Percentiles rank a stretch among this genome's conserved stretches.
phyloP scores from a whole-genome alignment of 441 rosid genomes.

The Gossypium gossypioides region DNA sequence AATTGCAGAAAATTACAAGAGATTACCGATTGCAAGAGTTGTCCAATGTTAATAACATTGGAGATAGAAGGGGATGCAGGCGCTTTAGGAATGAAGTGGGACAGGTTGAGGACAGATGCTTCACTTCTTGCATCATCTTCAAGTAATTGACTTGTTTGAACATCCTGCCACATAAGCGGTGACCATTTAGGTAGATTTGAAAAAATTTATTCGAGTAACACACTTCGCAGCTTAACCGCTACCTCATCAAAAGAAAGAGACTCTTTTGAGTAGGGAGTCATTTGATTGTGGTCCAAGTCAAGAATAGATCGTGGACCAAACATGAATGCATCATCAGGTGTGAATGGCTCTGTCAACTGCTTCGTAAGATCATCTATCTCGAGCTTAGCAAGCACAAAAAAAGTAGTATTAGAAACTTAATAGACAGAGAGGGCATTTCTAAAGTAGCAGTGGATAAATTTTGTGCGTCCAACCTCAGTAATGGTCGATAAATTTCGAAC shows the following conservation, averaged over 20 bases:
- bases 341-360: constrained; percentile 65
- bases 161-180: constrained; percentile 38
- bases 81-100: constrained; percentile 45
- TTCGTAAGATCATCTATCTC: constrained; percentile 44
- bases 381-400: constrained; percentile 36
- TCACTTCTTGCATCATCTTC: constrained; percentile 71
- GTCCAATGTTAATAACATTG: constrained; percentile 70
- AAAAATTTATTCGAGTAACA: background rate
- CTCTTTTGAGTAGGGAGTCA: constrained; percentile 53
- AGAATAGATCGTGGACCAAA: constrained; percentile 45
- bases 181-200: background rate
- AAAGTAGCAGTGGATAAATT: no score
- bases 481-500: constrained; percentile 40
- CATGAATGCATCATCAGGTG: constrained; percentile 76
- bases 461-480: constrained; percentile 41
- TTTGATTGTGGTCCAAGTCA: constrained; percentile 38
- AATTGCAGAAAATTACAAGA: background rate
- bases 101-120: constrained; percentile 49
- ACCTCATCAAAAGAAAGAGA: constrained; percentile 88
- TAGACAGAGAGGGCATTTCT: background rate
- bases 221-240: no score
- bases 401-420: constrained; percentile 11
- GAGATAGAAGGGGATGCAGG: constrained; percentile 17
- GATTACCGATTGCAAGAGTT: constrained; percentile 82
- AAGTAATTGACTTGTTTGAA: constrained; percentile 32